Base-by-base conservation (phyloP, 257 asterid genomes). In the Jacaranda copaia region DNA sequence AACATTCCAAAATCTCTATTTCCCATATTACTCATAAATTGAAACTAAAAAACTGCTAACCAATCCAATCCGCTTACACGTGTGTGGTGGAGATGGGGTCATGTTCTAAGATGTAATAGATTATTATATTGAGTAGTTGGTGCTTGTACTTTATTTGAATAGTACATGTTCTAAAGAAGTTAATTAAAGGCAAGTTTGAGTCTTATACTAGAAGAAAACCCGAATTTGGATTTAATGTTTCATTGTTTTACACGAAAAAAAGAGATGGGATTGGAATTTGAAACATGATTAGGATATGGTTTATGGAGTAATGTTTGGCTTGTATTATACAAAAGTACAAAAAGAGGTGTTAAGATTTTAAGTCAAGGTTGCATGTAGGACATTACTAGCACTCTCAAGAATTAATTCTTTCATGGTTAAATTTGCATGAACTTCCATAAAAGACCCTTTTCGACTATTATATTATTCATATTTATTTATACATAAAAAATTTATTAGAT, bases 301-400 rank as follows among this genome's bases (percentile, higher is more conserved):
- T 42, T 52, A 43, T 4, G 40, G 32, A 25, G 15, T 56, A 46
- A 66, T 58, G 5, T 58, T 73, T 74, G 77, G 15, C 68, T 74
- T 68, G 55, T 15, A 12, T 43, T 48, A 61, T 20, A 61, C 64
- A 74, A 60, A 80, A 75, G 80, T n/a, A 38, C 11, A 18, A 8
- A 64, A 64, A 15, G 13, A 25, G 18, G 38, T 32, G 49, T 36
- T 16, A 56, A 14, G 58, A 72, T 18, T 71, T 63, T 49, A 15
- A 38, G 45, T 51, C 43, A 39, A 42, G 72, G 20, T 42, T 48
- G 57, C 16, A 53, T 56, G 65, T 48, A 58, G 53, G 25, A 12
- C 69, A 51, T 67, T 56, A 20, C 12, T 32, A 8, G n/a, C 46
- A 14, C 75, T 16, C 19, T 19, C 6, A 36, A 48, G 6, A 53